These are phyloP conservation scores for Beauveria scarabaeidicola DNA, from an alignment of 2,329 filamentous ascomycete species.

Conservation along the genomic window DNA sequence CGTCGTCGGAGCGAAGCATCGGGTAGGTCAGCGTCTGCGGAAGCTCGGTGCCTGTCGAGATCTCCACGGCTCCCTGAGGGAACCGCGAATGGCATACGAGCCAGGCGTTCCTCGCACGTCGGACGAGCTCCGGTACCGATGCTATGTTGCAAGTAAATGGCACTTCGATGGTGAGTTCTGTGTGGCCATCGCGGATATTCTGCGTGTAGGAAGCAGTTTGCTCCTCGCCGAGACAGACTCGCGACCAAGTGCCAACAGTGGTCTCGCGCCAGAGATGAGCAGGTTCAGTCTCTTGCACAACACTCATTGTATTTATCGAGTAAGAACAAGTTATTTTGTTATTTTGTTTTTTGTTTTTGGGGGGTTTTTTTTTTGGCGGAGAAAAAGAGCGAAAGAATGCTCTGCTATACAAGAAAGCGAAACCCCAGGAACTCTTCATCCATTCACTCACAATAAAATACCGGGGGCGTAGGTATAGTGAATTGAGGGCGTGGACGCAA, in stretches of 20 bases:
- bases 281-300: background rate
- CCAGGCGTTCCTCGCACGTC: background rate
- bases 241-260: background rate
- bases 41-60: background rate
- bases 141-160: background rate
- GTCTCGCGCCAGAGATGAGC: background rate
- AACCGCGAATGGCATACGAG: background rate
- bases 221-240: background rate
- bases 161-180: slow-evolving; percentile 1
- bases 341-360: too few relatives aligned
- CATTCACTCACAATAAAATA: background rate
- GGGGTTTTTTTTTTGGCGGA: too few relatives aligned
- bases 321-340: background rate
- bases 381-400: too few relatives aligned
- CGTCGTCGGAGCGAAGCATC: background rate
- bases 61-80: background rate
- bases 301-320: background rate
- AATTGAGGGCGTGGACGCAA: background rate
- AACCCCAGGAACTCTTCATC: background rate
- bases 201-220: background rate
- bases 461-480: background rate
- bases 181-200: slow-evolving; percentile 1
- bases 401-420: background rate
- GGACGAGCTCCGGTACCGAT: background rate
- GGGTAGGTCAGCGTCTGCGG: background rate